A percentile compares a stretch with the other conserved stretches of the same genome.
phyloP scores from a whole-genome alignment of 2,329 filamentous ascomycete genomes.

The Fusarium mexicanum region DNA sequence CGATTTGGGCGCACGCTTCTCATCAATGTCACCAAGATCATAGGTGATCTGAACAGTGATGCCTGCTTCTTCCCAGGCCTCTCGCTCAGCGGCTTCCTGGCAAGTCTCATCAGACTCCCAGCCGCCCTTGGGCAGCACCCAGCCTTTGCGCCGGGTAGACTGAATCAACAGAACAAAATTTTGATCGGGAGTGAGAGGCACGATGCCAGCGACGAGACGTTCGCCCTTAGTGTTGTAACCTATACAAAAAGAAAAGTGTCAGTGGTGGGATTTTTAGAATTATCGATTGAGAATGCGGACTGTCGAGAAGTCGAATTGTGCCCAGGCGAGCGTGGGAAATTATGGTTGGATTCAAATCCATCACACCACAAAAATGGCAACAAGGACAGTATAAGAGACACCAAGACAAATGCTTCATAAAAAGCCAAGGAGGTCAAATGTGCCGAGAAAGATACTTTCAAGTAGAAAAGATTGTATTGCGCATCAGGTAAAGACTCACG shows the following conservation, averaged over 20 bases:
- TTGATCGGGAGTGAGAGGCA: conserved; percentile 87
- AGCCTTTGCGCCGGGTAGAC: conserved; percentile 88
- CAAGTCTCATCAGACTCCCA: conserved; percentile 96
- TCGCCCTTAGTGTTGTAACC: conserved; percentile 94
- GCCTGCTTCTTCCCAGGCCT: conserved; percentile 98
- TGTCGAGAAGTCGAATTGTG: background rate
- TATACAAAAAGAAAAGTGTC: conserved; percentile 53
- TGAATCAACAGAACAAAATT: conserved; percentile 92
- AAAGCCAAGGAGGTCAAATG: background rate
- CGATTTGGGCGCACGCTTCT: conserved; percentile 81
- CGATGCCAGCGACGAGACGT: conserved; percentile 92
- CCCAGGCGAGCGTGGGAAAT: conserved; percentile 6
- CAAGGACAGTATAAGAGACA: background rate
- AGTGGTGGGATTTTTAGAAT: conserved; percentile 17
- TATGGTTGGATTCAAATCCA: background rate
- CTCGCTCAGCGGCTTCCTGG: conserved; percentile 83
- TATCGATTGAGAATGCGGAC: background rate
- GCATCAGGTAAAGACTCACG: conserved; percentile 65
- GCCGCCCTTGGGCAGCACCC: conserved; percentile 97
- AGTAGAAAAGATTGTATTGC: background rate
- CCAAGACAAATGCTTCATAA: background rate
- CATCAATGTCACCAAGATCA: conserved; percentile 86
- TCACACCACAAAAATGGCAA: conserved; percentile 8
- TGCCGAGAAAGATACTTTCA: background rate
- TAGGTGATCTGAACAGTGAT: conserved; percentile 86